Evolutionary conservation across 2,329 filamentous ascomycete species (phyloP).

Genomic region (Trichoderma semiorbis): DNA sequence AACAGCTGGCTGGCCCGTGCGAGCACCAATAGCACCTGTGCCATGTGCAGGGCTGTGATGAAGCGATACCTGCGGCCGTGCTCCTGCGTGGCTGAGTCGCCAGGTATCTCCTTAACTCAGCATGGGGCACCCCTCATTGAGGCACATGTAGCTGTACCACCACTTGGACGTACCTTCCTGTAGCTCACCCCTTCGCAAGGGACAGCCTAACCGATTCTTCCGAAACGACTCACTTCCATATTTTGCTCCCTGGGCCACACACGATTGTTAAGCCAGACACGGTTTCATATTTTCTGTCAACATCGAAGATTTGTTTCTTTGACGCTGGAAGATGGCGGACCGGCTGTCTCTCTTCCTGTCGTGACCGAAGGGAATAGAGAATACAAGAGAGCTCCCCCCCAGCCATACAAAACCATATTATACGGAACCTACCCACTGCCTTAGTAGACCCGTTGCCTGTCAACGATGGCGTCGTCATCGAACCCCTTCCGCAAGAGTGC

Average conservation of each 20-base stretch:
- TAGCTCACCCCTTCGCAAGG: constrained; percentile 4
- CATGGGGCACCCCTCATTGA: constrained; percentile 5
- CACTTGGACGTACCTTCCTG: neutral
- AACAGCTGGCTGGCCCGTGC: constrained; percentile 14
- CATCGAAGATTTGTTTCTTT: neutral
- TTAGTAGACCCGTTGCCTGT: neutral
- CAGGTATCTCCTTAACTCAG: constrained; percentile 9
- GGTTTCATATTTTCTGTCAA: neutral
- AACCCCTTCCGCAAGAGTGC: constrained; percentile 27
- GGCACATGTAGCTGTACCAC: constrained; percentile 1
- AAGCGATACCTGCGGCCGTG: neutral
- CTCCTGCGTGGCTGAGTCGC: neutral
- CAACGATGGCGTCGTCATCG: constrained; percentile 22
- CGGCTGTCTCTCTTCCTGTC: constrained; percentile 9
- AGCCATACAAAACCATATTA: neutral
- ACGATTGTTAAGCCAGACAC: constrained; percentile 9
- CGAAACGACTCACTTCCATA: constrained; percentile 12
- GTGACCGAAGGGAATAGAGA: constrained; percentile 9
- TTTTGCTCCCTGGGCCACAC: constrained; percentile 3
- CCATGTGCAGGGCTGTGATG: constrained; percentile 14
- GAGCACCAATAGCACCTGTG: neutral
- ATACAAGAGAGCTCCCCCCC: neutral
- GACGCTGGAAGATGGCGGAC: constrained; percentile 15
- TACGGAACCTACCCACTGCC: neutral
- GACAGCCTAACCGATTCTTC: constrained; percentile 19